Conservation (phyloP, 2,329 filamentous ascomycete species). For the Periglandula ipomoeae region DNA sequence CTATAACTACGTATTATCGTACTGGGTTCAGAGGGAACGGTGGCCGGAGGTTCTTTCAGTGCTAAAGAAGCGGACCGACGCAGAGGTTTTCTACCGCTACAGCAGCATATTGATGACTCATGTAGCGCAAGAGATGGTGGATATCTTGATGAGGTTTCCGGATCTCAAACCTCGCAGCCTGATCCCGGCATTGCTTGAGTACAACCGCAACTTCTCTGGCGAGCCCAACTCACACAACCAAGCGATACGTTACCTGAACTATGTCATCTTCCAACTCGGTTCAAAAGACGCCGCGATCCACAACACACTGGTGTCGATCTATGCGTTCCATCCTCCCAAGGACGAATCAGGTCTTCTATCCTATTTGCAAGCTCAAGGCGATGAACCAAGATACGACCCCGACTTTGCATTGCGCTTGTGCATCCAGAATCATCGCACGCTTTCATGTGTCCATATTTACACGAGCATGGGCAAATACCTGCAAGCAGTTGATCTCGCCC, state of each 20-base stretch:
- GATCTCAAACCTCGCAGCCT: conserved; percentile 79
- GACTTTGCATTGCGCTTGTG: conserved; percentile 94
- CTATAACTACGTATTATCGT: conserved; percentile 88
- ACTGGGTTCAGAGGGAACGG: conserved; percentile 93
- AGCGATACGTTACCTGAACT: conserved; percentile 86
- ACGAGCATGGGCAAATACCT: conserved; percentile 92
- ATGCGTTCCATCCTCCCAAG: conserved; percentile 73
- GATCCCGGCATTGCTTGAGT: conserved; percentile 88
- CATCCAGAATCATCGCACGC: conserved; percentile 86
- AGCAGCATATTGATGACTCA: conserved; percentile 95
- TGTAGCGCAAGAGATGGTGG: conserved; percentile 75
- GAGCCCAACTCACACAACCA: conserved; percentile 66
- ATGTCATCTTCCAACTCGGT: conserved; percentile 79
- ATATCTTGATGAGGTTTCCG: conserved; percentile 86
- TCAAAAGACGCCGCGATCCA: conserved; percentile 81
- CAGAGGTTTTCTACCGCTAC: conserved; percentile 92
- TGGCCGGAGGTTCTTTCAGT: conserved; percentile 84
- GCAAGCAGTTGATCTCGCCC: conserved; percentile 83
- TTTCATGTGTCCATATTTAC: conserved; percentile 96
- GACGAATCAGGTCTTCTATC: conserved; percentile 79
- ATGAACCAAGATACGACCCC: conserved; percentile 80
- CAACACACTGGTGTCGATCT: conserved; percentile 94
- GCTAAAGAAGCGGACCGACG: conserved; percentile 84
- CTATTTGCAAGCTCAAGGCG: conserved; percentile 85
- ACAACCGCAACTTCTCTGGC: conserved; percentile 69